A percentile compares a stretch with the other conserved stretches of the same genome.
Evolutionary conservation across 2,329 filamentous ascomycete genomes (phyloP).

Genomic region (Alternaria ventricosa): DNA sequence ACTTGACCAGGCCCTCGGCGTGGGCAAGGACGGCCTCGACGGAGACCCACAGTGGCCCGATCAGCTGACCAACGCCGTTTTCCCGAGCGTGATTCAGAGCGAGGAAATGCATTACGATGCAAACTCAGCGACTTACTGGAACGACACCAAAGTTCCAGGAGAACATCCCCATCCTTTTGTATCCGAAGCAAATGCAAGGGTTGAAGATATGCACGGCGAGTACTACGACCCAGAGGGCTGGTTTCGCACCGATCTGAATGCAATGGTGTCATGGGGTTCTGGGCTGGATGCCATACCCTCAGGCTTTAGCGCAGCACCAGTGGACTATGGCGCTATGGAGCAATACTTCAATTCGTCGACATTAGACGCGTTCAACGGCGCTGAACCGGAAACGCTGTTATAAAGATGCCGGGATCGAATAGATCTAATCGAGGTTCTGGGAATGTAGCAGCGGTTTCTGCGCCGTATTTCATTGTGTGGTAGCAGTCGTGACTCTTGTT

Average conservation of each 20-base stretch:
- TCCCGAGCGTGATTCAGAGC: background rate
- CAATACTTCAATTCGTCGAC: background rate
- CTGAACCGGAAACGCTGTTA: background rate
- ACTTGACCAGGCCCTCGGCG: background rate
- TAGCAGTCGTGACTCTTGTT: background rate
- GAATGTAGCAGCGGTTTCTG: rapidly evolving
- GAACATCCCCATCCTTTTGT: background rate
- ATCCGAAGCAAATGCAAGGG: background rate
- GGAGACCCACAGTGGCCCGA: background rate
- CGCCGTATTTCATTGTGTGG: background rate
- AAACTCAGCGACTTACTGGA: background rate
- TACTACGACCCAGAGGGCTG: background rate
- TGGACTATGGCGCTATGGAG: too few species aligned
- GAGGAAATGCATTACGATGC: background rate
- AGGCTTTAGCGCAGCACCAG: background rate
- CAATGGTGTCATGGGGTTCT: background rate
- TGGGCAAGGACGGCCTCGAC: background rate
- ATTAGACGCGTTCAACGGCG: background rate
- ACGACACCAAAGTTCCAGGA: background rate
- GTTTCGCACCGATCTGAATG: background rate
- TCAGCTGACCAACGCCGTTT: background rate
- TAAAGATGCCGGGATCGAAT: background rate
- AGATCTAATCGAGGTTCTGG: background rate
- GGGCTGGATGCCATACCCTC: background rate
- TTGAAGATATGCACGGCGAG: background rate